phyloP scores from a whole-genome alignment of 2,329 filamentous ascomycete species.

The Fonsecaea monophora region DNA sequence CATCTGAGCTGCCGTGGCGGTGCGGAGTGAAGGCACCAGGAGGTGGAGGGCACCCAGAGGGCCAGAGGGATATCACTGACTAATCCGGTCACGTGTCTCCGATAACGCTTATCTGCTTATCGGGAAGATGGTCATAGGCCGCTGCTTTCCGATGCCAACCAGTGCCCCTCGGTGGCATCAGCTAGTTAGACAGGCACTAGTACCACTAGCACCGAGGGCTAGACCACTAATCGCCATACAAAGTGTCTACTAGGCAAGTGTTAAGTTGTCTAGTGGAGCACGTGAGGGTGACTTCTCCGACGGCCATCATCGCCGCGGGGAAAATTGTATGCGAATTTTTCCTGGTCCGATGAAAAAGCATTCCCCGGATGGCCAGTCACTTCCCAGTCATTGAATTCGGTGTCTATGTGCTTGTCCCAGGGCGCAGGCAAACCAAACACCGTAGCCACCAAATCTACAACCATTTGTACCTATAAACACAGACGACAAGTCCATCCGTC shows the following conservation, averaged over 20 bases:
- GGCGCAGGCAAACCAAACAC: neutral
- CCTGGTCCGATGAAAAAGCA: neutral
- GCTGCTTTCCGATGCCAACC: no score
- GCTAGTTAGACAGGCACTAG: neutral
- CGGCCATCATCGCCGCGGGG: conserved; percentile 1
- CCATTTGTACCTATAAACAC: no score
- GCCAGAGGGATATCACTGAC: no score
- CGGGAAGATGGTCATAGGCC: no score
- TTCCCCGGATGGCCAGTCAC: neutral
- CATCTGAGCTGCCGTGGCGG: neutral
- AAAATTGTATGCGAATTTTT: neutral
- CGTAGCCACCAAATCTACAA: neutral
- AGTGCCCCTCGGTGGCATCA: no score
- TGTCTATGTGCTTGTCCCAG: neutral
- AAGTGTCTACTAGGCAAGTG: no score
- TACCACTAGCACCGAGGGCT: neutral
- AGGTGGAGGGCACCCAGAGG: neutral
- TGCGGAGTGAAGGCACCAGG: neutral
- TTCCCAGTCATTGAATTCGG: neutral
- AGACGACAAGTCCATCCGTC: neutral
- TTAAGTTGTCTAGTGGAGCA: no score
- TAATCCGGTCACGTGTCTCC: no score
- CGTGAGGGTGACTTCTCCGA: neutral
- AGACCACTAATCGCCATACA: neutral
- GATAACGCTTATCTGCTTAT: no score